Conservation (phyloP, 1,284 basidiomycete species). For the Ustilago shanxiensis region DNA sequence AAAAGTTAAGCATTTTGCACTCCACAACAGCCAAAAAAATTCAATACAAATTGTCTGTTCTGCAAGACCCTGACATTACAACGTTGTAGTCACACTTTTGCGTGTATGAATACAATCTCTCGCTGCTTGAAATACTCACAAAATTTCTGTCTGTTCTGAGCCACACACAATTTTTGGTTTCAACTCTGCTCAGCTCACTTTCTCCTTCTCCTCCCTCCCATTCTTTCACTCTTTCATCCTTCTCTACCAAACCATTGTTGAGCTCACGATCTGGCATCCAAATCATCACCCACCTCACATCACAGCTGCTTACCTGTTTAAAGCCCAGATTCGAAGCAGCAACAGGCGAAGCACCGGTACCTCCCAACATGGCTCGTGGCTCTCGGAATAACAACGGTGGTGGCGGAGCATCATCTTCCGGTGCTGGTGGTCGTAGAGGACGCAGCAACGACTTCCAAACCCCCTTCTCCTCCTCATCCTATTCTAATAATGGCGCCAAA, state of each 20-base stretch:
- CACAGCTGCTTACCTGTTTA: too few relatives aligned
- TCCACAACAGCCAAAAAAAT: conserved; percentile 8
- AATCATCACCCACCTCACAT: background rate
- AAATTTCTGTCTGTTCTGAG: conserved; percentile 14
- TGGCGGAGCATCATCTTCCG: conserved; percentile 10
- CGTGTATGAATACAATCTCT: background rate
- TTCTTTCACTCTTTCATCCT: background rate
- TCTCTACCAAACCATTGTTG: background rate
- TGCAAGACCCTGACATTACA: conserved; percentile 34
- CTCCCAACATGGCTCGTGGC: background rate
- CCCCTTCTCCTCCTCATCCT: conserved; percentile 36
- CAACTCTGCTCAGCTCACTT: background rate
- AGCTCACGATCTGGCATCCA: background rate
- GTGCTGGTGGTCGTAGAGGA: conserved; percentile 18
- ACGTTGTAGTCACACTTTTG: conserved; percentile 4
- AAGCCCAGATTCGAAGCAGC: too few relatives aligned
- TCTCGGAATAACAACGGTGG: background rate
- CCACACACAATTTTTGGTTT: background rate
- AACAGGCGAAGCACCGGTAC: background rate
- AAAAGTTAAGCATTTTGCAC: conserved; percentile 9
- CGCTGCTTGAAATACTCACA: background rate
- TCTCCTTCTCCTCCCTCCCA: background rate
- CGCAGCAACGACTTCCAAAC: conserved; percentile 8
- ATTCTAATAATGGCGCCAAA: conserved; percentile 24
- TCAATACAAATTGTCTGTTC: conserved; percentile 13